Base-by-base conservation (phyloP, 2,329 filamentous ascomycete species). In the Fusarium oxysporum region DNA sequence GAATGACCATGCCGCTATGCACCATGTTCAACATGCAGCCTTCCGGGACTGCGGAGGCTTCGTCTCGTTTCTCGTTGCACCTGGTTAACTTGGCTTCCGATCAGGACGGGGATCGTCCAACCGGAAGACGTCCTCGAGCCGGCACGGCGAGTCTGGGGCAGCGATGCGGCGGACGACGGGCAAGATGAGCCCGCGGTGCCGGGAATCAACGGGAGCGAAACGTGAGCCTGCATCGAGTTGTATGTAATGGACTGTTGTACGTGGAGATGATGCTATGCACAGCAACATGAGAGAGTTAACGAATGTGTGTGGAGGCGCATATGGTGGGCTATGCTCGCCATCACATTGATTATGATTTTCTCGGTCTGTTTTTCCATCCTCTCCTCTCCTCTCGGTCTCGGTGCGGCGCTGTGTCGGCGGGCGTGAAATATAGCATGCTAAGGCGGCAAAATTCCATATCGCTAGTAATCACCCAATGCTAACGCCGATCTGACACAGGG, bases 201-300 rank as follows among this genome's bases (percentile, higher is more conserved):
- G 74, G 74, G 72, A 76, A 71, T 68, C 64, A 72, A 76, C 74
- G 74, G 74, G 74, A 76, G 59, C 28, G 45, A 59, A 40, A 19
- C 32, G 38, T 38, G 53, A 58, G 41, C 44, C 40, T 59, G 48
- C 25, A 28, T 23, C 33, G 45, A 57, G n/a, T 54, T 66, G 66
- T 58, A 50, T 54, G 64, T 65, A 65, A 63, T 61, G 37, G 51
- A 62, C 53, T 50, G 55, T 37, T 58, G 32, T 64, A 62, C 68
- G 62, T 68, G 51, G 56, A 54, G 57, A 67, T 53, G 45, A 67
- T 67, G 40, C 55, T 40, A 44, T 60, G 54, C 68, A 69, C 41
- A 32, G 23, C 64, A 56, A 37, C 25, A 66, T n/a, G n/a, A 28
- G 33, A 65, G 33, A 38, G 44, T 35, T 44, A n/a, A 25, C 17